A percentile compares a stretch with the other conserved stretches of the same genome.
These are phyloP conservation scores for Colletotrichum limetticola DNA, from an alignment of 2,329 filamentous ascomycete species.

Conservation along the genomic window DNA sequence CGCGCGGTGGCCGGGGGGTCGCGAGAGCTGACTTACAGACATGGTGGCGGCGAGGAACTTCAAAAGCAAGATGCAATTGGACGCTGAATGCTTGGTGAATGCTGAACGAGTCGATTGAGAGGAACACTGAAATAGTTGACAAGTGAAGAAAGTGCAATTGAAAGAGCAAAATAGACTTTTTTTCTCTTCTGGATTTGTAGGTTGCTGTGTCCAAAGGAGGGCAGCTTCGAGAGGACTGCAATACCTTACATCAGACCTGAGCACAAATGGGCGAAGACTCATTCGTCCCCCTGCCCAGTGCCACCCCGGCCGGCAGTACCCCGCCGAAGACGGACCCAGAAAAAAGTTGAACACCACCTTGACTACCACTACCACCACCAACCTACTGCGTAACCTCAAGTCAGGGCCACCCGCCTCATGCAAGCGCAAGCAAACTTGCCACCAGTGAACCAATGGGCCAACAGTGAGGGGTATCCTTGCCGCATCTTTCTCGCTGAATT, in stretches of 20 bases:
- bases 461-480: slow-evolving; percentile 31
- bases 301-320: slow-evolving; percentile 24
- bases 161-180: slow-evolving; percentile 28
- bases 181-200: background rate
- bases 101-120: background rate
- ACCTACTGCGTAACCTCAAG: no score
- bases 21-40: slow-evolving; percentile 44
- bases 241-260: slow-evolving; percentile 4
- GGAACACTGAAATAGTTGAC: background rate
- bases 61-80: background rate
- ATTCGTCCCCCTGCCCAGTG: slow-evolving; percentile 21
- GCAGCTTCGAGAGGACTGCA: slow-evolving; percentile 24
- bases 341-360: slow-evolving; percentile 6
- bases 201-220: slow-evolving; percentile 11
- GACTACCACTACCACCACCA: background rate
- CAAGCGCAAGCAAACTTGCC: background rate
- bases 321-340: slow-evolving; percentile 25
- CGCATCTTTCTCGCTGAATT: background rate
- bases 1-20: slow-evolving; percentile 1
- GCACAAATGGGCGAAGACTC: slow-evolving; percentile 30
- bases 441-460: slow-evolving; percentile 4
- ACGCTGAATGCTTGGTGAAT: background rate
- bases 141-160: background rate
- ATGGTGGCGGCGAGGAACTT: slow-evolving; percentile 38
- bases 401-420: no score